Evolutionary conservation across 1,139 yeast species (phyloP), one percentile per base, ranked within the genome.

Genomic region (Lodderomyces parapsilosis): DNA sequence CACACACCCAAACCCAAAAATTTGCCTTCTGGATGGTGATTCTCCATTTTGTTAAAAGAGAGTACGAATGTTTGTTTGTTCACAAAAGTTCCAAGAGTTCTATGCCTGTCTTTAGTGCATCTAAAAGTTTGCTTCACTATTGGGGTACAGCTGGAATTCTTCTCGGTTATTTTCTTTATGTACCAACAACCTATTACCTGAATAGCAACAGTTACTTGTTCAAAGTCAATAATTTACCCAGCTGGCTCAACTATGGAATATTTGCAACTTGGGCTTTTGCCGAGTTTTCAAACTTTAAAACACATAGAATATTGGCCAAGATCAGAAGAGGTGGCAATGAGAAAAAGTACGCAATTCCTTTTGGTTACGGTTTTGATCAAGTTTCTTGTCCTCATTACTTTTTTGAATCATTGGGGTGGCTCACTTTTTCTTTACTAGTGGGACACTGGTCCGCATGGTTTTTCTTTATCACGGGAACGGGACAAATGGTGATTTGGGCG

Each of bases 91-190:
- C 96, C 24, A 73, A 83, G 49, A 82, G 89, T 22, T 93, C 99
- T 23, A 93, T 93, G 99, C 99, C 99, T 2, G 59, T 85, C 39
- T 78, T 80, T 62, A 86, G 88, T 65, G 68, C 93, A 49, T 86
- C 93, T 74, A 89, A 91, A 67, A 93, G 93, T 70, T 84, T 91
- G 32, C 72, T 78, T 50, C 97, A 93, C 63, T 93, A 93, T 68
- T 91, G 98, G 97, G 61, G 87, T 24, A 69, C 91, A 50, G 85
- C 93, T 38, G 98, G 98, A 1, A 60, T 86, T 27, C 73, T 80
- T 51, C 72, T 87, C 42, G 80, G 89, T 3, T 80, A 74, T 53
- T 84, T 86, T 50, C 71, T 83, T 38, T 90, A 87, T 50, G 80
- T 85, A 5, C 94, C 95, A 9, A 36, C 43, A 7, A 46, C 49